These are phyloP conservation scores for Pseudopithomyces maydicus DNA, from an alignment of 2,329 filamentous ascomycete genomes.

Conservation along the genomic window DNA sequence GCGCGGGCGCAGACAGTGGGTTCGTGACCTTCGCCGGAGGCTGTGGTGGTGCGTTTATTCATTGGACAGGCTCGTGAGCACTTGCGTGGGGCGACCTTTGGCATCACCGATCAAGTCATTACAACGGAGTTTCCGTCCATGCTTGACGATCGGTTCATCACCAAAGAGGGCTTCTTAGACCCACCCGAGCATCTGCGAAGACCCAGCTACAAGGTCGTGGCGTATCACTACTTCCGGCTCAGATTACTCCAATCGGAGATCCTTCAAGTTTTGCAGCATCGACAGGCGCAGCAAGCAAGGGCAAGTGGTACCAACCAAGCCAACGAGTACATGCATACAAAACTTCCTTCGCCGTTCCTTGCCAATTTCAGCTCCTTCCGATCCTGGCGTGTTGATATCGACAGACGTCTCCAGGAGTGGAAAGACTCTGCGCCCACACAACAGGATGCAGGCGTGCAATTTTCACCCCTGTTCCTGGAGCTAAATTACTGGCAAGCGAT, in stretches of 20 bases:
- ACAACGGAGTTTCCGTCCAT: constrained; percentile 93
- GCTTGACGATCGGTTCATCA: constrained; percentile 88
- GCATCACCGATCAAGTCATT: constrained; percentile 93
- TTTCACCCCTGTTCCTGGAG: constrained; percentile 87
- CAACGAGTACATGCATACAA: constrained; percentile 77
- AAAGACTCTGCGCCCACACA: constrained; percentile 80
- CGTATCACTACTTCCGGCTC: constrained; percentile 90
- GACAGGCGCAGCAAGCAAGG: constrained; percentile 81
- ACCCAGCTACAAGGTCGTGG: constrained; percentile 87
- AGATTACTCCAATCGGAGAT: constrained; percentile 93
- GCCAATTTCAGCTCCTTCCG: constrained; percentile 83
- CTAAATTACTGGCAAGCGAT: constrained; percentile 98
- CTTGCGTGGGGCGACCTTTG: constrained; percentile 89
- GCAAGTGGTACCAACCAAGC: constrained; percentile 65
- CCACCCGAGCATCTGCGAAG: constrained; percentile 62
- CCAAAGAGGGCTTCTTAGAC: constrained; percentile 72
- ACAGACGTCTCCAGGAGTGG: constrained; percentile 83
- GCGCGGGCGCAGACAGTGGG: constrained; percentile 76
- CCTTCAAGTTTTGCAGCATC: constrained; percentile 88
- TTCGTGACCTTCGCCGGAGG: constrained; percentile 81
- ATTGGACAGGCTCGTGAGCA: constrained; percentile 91
- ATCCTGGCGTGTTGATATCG: constrained; percentile 86
- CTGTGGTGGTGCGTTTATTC: constrained; percentile 98
- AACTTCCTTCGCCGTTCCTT: constrained; percentile 83
- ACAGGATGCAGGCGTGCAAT: constrained; percentile 81